Evolutionary conservation across 2,329 filamentous ascomycete species (phyloP), one percentile per base, ranked within the genome.

Genomic region (Xylaria multiplex): DNA sequence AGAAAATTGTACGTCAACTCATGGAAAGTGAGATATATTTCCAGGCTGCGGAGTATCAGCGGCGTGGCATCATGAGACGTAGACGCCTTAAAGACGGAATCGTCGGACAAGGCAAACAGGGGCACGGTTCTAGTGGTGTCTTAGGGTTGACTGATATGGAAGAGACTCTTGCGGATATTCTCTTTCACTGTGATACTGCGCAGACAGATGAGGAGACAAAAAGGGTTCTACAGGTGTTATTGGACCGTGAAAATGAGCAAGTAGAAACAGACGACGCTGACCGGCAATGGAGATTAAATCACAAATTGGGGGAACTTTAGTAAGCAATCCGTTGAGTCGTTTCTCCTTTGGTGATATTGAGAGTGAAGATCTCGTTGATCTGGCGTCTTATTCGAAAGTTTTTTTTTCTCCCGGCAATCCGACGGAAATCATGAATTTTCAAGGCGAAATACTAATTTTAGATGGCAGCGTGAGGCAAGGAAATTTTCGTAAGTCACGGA

Each of bases 261-360:
- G 46, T 68, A 22, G 62, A 57, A n/a, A 68, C 61, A 11, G 60
- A 62, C n/a, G 65, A 72, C n/a, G 13, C 58, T 8, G 59, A 69
- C 30, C 69, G 71, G 5, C 55, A 68, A 57, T 70, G 69, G 32
- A 68, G 72, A 30, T 57, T 77, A 13, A 71, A 75, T 45, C 72
- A 77, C 30, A 74, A 76, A n/a, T 70, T 77, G 9, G 75, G 75
- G 5, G 64, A 60, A 7, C 62, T 77, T 0, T 71, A 71, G 63
- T 65, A 35, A 61, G 63, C 40, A 61, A 37, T 35, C 13, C 3
- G 16, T 14, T 48, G 3, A 32, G 9, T 22, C 35, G 22, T 50
- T 19, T 35, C 16, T 14, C 16, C 6, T 13, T 40, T n/a, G 4
- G 46, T 30, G 13, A n/a, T 37, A 5, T 9, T 0, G 27, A 58